Evolutionary conservation across 306 rosid genomes (phyloP), one percentile per base, ranked within the genome.

Genomic region (Malus sylvestris): DNA sequence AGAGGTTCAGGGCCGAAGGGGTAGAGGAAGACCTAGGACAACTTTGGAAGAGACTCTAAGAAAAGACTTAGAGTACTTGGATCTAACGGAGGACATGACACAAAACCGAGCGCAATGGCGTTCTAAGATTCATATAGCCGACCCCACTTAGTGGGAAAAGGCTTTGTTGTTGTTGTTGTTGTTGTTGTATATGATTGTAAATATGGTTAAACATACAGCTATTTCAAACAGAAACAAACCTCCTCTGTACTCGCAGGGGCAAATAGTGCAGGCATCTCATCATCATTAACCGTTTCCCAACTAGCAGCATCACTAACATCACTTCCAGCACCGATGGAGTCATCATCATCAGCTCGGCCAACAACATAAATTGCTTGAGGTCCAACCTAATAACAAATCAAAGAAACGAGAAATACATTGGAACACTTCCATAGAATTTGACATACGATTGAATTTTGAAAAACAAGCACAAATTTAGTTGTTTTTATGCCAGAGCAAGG

Each of bases 321-420:
- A 76, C 98, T 96, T 71, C 93, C 98, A 77, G 89, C 92, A 80
- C 85, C 92, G 75, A 96, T 77, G 46, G 99, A 96, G 78, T 90
- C 97, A 19, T 89, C 98, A 46, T 95, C 99, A 71, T 95, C 98
- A 44, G 93, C 99, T 82, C 99, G 95, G 68, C 93, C 99, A 82
- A 96, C 99, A 79, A 92, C 99, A 86, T 92, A 96, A 74, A 96
- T 89, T 76, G 98, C 99, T 88, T 92, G 99, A 71, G 99, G 99
- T 70, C 98, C 99, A 87, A 96, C 97, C 99, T 96, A 88, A 29
- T 59, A 73, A 80, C 29, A 46, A 74, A 75, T 73, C 51, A 80
- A 81, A 69, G 77, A 71, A 81, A 69, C 55, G 68, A 76, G 73
- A 73, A 73, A 79, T 25, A 4, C 9, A n/a, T 12, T 9, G 46